Conservation (phyloP, 1,284 basidiomycete genomes). For the Cryptococcus amylolentus region DNA sequence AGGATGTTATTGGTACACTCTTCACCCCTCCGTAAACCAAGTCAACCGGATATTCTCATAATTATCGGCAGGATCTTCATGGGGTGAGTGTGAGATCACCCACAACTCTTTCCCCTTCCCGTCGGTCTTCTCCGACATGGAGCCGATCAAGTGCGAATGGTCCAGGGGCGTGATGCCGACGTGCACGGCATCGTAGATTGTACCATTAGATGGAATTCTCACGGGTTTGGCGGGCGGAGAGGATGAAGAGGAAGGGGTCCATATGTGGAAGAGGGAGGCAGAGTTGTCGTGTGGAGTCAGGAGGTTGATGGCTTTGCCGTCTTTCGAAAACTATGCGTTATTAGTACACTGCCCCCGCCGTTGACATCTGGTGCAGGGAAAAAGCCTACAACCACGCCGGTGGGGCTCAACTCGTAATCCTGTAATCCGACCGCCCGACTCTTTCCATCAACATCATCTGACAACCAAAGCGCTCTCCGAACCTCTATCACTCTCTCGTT, state of each 20-base stretch:
- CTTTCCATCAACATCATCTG: constrained; percentile 1
- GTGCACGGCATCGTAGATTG: constrained; percentile 17
- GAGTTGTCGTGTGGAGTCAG: constrained; percentile 5
- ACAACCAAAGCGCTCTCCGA: constrained; percentile 11
- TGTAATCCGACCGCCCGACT: constrained; percentile 8
- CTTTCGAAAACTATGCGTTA: constrained; percentile 16
- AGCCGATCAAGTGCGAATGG: constrained; percentile 23
- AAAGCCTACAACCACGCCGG: constrained; percentile 9
- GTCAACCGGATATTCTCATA: constrained; percentile 25
- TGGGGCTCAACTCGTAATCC: constrained; percentile 14
- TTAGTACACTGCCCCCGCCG: neutral
- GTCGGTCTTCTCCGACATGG: constrained; percentile 11
- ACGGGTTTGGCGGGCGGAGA: constrained; percentile 5
- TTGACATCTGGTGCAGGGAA: neutral
- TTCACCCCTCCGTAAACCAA: constrained; percentile 6
- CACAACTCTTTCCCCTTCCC: constrained; percentile 16
- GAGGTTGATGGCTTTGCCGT: constrained; percentile 20
- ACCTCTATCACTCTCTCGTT: constrained; percentile 9
- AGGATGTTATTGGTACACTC: neutral
- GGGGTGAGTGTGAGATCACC: constrained; percentile 24
- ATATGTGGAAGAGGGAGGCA: constrained; percentile 20
- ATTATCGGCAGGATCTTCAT: constrained; percentile 22
- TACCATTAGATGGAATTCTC: constrained; percentile 16
- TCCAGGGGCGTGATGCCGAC: constrained; percentile 23
- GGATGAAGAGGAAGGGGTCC: constrained; percentile 10